Conservation (phyloP, 257 asterid genomes). For the Gentiana macrophylla region DNA sequence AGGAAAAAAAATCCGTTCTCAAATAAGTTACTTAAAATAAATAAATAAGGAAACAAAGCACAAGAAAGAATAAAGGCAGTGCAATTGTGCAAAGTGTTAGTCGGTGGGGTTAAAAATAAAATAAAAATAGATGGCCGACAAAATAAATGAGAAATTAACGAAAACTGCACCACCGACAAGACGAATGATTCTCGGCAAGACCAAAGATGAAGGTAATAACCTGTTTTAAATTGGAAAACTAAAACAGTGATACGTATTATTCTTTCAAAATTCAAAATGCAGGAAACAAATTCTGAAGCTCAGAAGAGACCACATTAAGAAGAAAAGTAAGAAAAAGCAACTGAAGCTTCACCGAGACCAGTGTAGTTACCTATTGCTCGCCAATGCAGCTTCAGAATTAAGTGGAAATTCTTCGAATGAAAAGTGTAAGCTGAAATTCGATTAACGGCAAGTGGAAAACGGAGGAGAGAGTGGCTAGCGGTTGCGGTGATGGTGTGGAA, state of each 20-base stretch:
- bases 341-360: slow-evolving; percentile 2
- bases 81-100: not conserved
- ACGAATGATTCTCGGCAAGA: not conserved
- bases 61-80: too few relatives aligned
- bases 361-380: slow-evolving; percentile 11
- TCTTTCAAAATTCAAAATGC: slow-evolving; percentile 2
- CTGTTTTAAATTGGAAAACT: not conserved
- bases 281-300: slow-evolving; percentile 4
- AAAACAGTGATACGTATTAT: slow-evolving; percentile 9
- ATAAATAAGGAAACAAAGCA: too few relatives aligned
- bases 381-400: slow-evolving; percentile 9
- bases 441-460: slow-evolving; percentile 15
- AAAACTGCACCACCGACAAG: slow-evolving; percentile 14
- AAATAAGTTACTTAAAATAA: too few relatives aligned
- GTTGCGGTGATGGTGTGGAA: slow-evolving; percentile 6
- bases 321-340: not conserved
- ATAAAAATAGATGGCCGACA: not conserved
- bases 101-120: slow-evolving; percentile 1
- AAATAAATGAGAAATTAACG: slow-evolving; percentile 2
- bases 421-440: slow-evolving; percentile 11
- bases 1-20: too few relatives aligned
- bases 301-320: slow-evolving; percentile 9
- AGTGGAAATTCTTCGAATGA: not conserved
- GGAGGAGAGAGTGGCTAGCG: slow-evolving; percentile 14
- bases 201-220: not conserved